Evolutionary conservation across 1,139 yeast species (phyloP), one percentile per base, ranked within the genome.

Genomic region (Yamadazyma aaseri): DNA sequence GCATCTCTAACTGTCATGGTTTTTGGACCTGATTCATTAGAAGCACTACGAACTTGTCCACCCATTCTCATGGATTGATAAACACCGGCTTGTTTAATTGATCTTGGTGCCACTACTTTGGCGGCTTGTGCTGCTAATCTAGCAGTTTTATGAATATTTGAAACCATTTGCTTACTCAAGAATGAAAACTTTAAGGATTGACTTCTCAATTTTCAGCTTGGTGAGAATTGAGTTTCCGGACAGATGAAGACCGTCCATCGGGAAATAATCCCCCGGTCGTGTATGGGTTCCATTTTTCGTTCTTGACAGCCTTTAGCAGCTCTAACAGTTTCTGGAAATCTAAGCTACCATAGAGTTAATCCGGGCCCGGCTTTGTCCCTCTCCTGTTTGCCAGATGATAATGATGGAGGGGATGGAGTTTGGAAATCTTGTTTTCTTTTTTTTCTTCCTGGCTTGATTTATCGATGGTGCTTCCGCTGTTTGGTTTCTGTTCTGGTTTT

Each of bases 1-100:
- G 98, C 98, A 52, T 92, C 99, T 76, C 99, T 86, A 40, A 94
- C 97, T 9, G 97, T 87, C 76, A 92, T 76, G 44, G 79, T 72
- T 54, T 77, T 75, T 35, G 83, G 65, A 24, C 76, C 78, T 16
- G 79, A 56, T 31, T 68, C 61, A 21, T 76, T 62, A 10, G 81
- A 68, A 9, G 77, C 75, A 40, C 58, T 49, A 56, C 78, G 68
- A 36, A 44, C 26, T 11, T 53, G 34, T 33, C 50, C 56, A 48
- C 50, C 51, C 68, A 59, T 64, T 60, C 66, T 63, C 48, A 61
- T 39, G 24, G 68, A 63, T 49, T 59, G 67, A 50, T 51, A 56
- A 42, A 63, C 60, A 34, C 70, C 64, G 12, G 46, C 46, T 36
- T 49, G 55, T 21, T 49, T 40, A 28, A 60, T 39, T 24, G 53